Base-by-base conservation (phyloP, 441 rosid genomes). In the Pelargonium myrrhifolium region DNA sequence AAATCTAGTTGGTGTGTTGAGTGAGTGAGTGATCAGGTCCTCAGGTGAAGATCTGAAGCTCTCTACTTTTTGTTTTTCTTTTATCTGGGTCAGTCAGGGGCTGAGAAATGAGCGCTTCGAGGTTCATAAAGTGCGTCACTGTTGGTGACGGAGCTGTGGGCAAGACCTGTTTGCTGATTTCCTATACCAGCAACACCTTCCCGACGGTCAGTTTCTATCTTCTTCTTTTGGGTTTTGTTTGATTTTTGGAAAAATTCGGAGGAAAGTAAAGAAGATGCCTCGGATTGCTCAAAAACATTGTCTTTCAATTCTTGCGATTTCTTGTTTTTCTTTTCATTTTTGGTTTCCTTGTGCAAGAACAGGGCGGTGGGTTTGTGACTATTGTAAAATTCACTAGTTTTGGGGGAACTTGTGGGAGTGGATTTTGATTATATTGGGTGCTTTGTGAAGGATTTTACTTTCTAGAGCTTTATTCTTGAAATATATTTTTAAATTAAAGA, bases 181-280 rank as follows among this genome's bases (percentile, higher is more conserved):
- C n/a, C n/a, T n/a, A n/a, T 55, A 55, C 60, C 60, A 55, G 60
- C 60, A 55, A 56, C 62, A 56, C 62, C 62, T 56, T 56, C n/a
- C 62, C 62, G 6, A 56, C 62, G 62, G 62, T 56, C 22, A 18
- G 62, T 21, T 3, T 42, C 60, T 53, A 8, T 53, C 59, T 8
- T 26, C 20, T 12, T 49, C n/a, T n/a, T 14, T 53, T 53, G 3
- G 17, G 3, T 15, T 53, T 53, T 15, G 21, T 53, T 53, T 53
- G 59, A 3, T 7, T 53, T n/a, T 7, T 18, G 0, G 21, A 18
- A 51, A 51, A 51, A 51, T 51, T n/a, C 20, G 21, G 3, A 37
- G 42, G 42, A 37, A 37, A 37, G 42, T 0, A 37, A 24, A 24
- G 28, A 24, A 24, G 28, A 24, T 24, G 35, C 35, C 2, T 26